Percentiles rank a stretch among this genome's conserved stretches.
These are phyloP conservation scores for Pezicula carpinea DNA, from an alignment of 2,329 filamentous ascomycete species.

Conservation along the genomic window DNA sequence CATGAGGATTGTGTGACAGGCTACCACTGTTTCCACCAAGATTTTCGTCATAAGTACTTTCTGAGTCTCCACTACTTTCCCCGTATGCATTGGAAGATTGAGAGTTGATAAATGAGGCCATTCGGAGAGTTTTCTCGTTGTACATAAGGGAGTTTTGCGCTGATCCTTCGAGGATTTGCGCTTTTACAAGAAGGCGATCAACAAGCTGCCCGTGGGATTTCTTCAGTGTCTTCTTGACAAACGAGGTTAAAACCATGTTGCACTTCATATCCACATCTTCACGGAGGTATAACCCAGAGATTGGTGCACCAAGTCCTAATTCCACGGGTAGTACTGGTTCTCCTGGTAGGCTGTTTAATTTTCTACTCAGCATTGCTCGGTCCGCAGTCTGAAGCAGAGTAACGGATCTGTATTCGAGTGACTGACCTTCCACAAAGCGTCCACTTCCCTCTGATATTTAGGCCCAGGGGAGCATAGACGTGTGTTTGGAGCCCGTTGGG, in stretches of 20 bases:
- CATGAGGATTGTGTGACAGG: background rate
- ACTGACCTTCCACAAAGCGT: conserved; percentile 58
- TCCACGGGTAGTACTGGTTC: conserved; percentile 64
- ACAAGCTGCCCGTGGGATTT: conserved; percentile 70
- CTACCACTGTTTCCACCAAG: background rate
- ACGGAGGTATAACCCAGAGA: conserved; percentile 70
- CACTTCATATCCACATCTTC: conserved; percentile 83
- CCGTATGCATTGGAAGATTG: background rate
- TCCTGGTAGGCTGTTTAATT: conserved; percentile 45
- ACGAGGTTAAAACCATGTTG: conserved; percentile 68
- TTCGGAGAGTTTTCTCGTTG: background rate
- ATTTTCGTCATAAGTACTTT: background rate
- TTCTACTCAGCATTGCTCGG: no score
- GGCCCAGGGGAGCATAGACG: conserved; percentile 74
- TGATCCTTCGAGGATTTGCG: conserved; percentile 28
- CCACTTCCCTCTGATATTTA: conserved; percentile 78
- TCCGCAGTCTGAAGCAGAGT: no score
- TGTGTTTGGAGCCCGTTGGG: conserved; percentile 74
- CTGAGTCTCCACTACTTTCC: background rate
- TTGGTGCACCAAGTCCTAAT: conserved; percentile 60
- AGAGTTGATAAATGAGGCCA: background rate
- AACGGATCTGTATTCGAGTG: no score
- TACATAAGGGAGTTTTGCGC: background rate
- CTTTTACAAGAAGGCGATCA: conserved; percentile 52
- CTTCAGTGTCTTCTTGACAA: conserved; percentile 79